These are phyloP conservation scores for Carex parvula DNA, from an alignment of 176 grass and related monocot genomes.

Conservation along the genomic window DNA sequence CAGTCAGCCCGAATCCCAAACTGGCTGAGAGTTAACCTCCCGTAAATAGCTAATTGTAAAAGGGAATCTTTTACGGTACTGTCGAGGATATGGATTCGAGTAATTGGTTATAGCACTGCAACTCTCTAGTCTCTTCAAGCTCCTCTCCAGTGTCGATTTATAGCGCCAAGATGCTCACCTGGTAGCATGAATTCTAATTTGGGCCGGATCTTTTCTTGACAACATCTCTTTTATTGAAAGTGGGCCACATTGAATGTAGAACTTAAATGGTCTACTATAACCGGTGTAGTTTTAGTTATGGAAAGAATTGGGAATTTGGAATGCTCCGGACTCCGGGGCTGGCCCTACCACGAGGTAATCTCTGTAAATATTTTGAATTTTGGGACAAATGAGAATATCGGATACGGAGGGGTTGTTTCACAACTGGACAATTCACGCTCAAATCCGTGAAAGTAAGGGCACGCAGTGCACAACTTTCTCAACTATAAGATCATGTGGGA, in stretches of 20 bases:
- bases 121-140: background rate
- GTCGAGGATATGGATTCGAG: too few species aligned
- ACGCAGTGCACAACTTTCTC: background rate
- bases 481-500: background rate
- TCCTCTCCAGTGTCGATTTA: background rate
- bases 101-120: constrained; percentile 8
- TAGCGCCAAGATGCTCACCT: background rate
- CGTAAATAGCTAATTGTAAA: too few species aligned
- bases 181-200: background rate
- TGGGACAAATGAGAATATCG: background rate
- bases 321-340: background rate
- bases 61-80: too few species aligned
- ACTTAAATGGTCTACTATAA: background rate
- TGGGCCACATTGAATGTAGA: background rate
- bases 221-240: background rate
- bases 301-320: background rate
- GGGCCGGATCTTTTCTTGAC: background rate
- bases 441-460: background rate
- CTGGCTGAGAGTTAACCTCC: too few species aligned
- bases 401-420: background rate
- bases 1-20: too few species aligned
- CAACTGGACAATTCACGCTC: background rate
- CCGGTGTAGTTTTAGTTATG: background rate
- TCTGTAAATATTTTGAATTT: background rate
- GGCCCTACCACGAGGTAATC: background rate